Evolutionary conservation across 139 green algal species (phyloP), one percentile per base, ranked within the genome.

Genomic region (Zygnema cylindricum): DNA sequence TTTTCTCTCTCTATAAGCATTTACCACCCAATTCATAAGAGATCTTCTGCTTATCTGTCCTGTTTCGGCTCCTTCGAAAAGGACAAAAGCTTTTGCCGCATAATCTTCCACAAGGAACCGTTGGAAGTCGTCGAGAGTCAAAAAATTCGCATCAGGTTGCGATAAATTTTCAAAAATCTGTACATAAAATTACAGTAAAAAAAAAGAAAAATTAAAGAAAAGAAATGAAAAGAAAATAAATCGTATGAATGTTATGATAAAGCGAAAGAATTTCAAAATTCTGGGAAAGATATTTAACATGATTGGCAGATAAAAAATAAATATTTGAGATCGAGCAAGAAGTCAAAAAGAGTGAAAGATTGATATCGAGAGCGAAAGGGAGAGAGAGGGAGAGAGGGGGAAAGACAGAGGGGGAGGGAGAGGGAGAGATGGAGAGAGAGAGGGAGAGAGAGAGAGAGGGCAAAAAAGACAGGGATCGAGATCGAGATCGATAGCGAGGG

Each of bases 1-100:
- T 71, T 91, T 86, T 22, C 95, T 93, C 49, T 85, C 49, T 11
- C 11, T 43, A 57, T 83, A 85, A 75, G 69, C 49, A 16, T 11
- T 86, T 11, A 86, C 81, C 73, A 89, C 84, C 84, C 84, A 89
- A 36, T 88, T 41, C 63, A 87, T 89, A 38, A 89, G 75, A 38
- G 23, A 7, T 3, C 36, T 43, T 75, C 55, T 89, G 7, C 71
- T 84, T 3, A 89, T 54, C 42, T 23, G 7, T 16, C 84, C 84
- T 7, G 71, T 30, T 16, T 89, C 84, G 7, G 81, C n/a, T 16
- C 84, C 84, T 2, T 89, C 84, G 32, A 89, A 89, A 2, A 85
- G 71, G 35, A 38, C 30, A 32, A 49, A 89, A 32, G 84, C 73
- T 2, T 54, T 42, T 2, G 23, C 75, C 36, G 69, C 75, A 32